Conservation (phyloP, 352 stramenopile genomes). For the Aphanomyces cochlioides region DNA sequence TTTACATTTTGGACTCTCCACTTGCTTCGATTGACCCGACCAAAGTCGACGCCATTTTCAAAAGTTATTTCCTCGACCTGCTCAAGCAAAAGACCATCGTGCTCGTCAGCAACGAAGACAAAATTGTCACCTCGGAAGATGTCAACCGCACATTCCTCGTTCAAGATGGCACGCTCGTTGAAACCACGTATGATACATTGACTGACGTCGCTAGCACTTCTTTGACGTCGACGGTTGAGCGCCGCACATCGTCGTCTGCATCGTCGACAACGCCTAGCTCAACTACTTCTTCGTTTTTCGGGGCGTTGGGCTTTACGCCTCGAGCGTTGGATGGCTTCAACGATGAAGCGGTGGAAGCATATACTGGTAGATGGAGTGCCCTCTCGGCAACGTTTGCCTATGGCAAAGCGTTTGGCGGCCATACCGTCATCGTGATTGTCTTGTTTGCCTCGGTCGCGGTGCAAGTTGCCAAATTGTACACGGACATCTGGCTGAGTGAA, state of each 20-base stretch:
- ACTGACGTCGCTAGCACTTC: background rate
- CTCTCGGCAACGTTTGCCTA: slow-evolving; percentile 56
- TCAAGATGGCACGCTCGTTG: background rate
- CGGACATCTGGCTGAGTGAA: slow-evolving; percentile 8
- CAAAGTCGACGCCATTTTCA: slow-evolving; percentile 81
- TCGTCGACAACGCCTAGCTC: background rate
- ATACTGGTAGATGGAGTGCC: slow-evolving; percentile 45
- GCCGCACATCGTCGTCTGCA: background rate
- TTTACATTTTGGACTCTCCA: slow-evolving; percentile 22
- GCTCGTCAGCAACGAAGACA: slow-evolving; percentile 71
- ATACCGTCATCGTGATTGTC: background rate
- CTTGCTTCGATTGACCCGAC: slow-evolving; percentile 78
- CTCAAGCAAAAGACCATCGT: slow-evolving; percentile 62
- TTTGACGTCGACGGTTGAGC: slow-evolving; percentile 42
- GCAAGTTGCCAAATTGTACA: background rate
- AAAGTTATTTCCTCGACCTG: slow-evolving; percentile 57
- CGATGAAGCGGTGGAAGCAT: slow-evolving; percentile 52
- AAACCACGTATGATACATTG: background rate
- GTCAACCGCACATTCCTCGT: slow-evolving; percentile 18
- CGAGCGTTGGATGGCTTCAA: slow-evolving; percentile 35
- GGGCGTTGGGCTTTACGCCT: background rate
- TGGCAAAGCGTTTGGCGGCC: slow-evolving; percentile 41
- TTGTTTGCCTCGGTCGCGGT: background rate
- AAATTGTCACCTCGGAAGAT: background rate
- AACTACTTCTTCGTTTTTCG: background rate